Base-by-base conservation (phyloP, 2,329 filamentous ascomycete species). In the Emergomyces orientalis region DNA sequence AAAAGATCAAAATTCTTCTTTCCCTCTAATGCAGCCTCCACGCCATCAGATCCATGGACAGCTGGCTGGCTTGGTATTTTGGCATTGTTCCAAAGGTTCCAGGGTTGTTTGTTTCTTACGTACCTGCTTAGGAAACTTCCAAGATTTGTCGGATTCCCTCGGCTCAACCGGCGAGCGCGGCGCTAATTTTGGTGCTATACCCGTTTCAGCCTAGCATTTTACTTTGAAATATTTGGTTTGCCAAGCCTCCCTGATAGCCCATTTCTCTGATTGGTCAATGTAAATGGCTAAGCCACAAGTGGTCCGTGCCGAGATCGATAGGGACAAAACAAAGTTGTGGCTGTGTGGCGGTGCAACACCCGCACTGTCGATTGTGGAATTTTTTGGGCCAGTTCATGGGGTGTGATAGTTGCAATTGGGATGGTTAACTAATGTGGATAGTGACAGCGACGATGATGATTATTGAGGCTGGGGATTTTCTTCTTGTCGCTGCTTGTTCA, bases 281-380 rank as follows among this genome's bases (percentile, higher is more conserved):
- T 3, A 17, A 54, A 7, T 19, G 25, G 51, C 19, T 54, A 22
- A 56, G 54, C 54, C 54, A 39, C 54, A 56, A 8, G 19, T 58
- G 37, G 54, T 41, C 54, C 34, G 54, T 57, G 54, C 54, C 37
- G 4, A 45, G 17, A 27, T 59, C 56, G 25, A 11, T 32, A 41
- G n/a, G 34, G 34, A 11, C 2, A 27, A 27, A 41, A 57, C 19
- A 41, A 43, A 59, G 41, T 47, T 59, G 57, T 59, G 57, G 57
- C 41, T 34, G 27, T 47, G 57, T 59, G 57, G 57, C 57, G 57
- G 41, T 59, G 57, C 41, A n/a, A 41, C 45, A 13, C 45, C 9
- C n/a, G 19, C 25, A 14, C 22, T 58, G 37, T 11, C n/a, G 11
- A 37, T 19, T 58, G 22, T 43, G n/a, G 54, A 14, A 41, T 11